These are phyloP conservation scores for Insectozyma bohioensis DNA, from an alignment of 1,139 yeast species.

Conservation along the genomic window DNA sequence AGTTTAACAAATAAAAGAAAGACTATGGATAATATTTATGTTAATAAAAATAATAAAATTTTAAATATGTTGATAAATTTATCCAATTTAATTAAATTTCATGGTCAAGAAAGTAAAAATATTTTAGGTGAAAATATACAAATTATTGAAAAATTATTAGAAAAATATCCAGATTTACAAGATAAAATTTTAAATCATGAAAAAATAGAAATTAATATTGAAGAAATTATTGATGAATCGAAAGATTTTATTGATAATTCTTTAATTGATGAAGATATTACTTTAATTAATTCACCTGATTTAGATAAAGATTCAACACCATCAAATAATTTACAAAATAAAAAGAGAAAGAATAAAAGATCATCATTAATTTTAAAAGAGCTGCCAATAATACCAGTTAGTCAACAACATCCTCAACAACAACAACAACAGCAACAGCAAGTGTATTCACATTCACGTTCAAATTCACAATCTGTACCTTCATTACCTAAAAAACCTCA, in stretches of 20 bases:
- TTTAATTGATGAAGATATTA: conserved; percentile 35
- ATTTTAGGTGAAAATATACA: conserved; percentile 34
- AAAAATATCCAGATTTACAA: conserved; percentile 39
- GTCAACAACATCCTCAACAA: conserved; percentile 1
- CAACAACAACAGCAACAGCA: conserved; percentile 7
- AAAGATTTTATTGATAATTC: conserved; percentile 32
- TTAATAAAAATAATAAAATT: conserved; percentile 46
- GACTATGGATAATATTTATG: conserved; percentile 46
- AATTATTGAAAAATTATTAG: conserved; percentile 28
- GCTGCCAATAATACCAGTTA: too few relatives aligned
- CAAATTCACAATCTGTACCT: conserved; percentile 14
- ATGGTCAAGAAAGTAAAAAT: conserved; percentile 47
- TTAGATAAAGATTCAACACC: conserved; percentile 10
- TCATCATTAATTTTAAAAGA: conserved; percentile 18
- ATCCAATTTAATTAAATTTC: conserved; percentile 46
- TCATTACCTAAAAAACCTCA: conserved; percentile 22
- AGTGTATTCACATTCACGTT: conserved; percentile 13
- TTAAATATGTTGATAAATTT: conserved; percentile 44
- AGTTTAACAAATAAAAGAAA: conserved; percentile 41
- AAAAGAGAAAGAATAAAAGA: conserved; percentile 33
- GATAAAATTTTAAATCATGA: conserved; percentile 29
- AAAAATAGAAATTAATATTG: conserved; percentile 32
- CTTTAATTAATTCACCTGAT: conserved; percentile 30
- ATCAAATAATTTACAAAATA: conserved; percentile 26
- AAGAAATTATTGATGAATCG: conserved; percentile 34